Conservation (phyloP, 2,329 filamentous ascomycete genomes). For the Colletotrichum cordylinicola region DNA sequence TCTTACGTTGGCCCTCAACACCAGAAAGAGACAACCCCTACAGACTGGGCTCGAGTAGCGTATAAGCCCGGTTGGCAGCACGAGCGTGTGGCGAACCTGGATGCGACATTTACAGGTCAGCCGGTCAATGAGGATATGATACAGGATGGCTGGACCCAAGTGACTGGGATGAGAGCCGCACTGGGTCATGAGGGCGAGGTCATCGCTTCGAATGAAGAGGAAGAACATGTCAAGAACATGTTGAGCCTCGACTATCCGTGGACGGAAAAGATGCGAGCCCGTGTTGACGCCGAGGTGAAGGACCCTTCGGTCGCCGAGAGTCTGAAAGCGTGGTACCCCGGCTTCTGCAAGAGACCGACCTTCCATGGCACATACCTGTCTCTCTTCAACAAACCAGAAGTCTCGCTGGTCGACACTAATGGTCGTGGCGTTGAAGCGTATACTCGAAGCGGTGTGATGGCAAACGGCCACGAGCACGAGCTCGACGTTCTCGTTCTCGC, state of each 20-base stretch:
- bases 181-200: neutral
- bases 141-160: neutral
- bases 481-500: neutral
- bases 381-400: neutral
- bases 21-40: constrained; percentile 42
- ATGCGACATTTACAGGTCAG: neutral
- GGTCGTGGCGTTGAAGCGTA: neutral
- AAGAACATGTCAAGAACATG: neutral
- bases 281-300: neutral
- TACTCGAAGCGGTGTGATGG: neutral
- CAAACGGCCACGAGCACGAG: neutral
- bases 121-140: neutral
- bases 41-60: constrained; percentile 39
- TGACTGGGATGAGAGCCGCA: neutral
- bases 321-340: neutral
- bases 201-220: neutral
- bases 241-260: neutral
- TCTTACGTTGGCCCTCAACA: constrained; percentile 42
- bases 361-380: neutral
- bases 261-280: neutral
- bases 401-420: neutral
- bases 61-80: constrained; percentile 53
- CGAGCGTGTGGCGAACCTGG: constrained; percentile 18
- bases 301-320: neutral
- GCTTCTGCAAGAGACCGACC: neutral